Percentiles rank a stretch among this genome's conserved stretches.
Conservation (phyloP, 345 rosid species). For the Raphanus sativus region DNA sequence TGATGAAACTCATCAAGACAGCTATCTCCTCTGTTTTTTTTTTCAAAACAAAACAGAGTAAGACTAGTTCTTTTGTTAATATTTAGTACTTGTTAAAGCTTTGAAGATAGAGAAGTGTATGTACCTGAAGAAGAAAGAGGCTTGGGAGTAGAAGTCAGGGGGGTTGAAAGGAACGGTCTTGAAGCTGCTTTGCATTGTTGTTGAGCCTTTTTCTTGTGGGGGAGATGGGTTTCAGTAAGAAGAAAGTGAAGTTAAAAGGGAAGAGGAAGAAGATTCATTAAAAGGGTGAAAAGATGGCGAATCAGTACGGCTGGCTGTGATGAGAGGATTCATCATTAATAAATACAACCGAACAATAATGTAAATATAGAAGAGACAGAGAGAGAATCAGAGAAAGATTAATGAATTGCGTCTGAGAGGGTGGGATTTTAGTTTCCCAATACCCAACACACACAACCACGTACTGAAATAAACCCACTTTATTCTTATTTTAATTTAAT, state of each 20-base stretch:
- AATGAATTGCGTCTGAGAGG: constrained; percentile 62
- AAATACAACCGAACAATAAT: constrained; percentile 28
- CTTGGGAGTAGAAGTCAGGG: constrained; percentile 60
- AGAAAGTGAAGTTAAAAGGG: constrained; percentile 30
- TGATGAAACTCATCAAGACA: constrained; percentile 80
- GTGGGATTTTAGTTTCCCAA: constrained; percentile 85
- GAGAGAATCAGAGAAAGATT: constrained; percentile 21
- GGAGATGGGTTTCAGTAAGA: constrained; percentile 31
- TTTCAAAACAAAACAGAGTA: neutral
- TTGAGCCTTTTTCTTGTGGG: constrained; percentile 36
- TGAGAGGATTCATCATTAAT: constrained; percentile 33
- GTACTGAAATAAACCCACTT: neutral
- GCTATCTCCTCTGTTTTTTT: constrained; percentile 46
- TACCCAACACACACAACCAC: constrained; percentile 41
- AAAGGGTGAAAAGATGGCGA: constrained; percentile 41
- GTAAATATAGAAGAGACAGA: neutral
- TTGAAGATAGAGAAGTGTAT: constrained; percentile 9
- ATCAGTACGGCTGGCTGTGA: constrained; percentile 32
- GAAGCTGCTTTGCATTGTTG: constrained; percentile 81
- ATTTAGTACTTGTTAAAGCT: neutral
- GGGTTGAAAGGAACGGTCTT: constrained; percentile 50
- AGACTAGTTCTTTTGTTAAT: neutral
- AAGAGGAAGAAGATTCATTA: constrained; percentile 12
- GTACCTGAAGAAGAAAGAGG: constrained; percentile 74
- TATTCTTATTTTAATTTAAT: too few species aligned